phyloP scores from a whole-genome alignment of 768 basidiomycete genomes.

The Imleria badia region DNA sequence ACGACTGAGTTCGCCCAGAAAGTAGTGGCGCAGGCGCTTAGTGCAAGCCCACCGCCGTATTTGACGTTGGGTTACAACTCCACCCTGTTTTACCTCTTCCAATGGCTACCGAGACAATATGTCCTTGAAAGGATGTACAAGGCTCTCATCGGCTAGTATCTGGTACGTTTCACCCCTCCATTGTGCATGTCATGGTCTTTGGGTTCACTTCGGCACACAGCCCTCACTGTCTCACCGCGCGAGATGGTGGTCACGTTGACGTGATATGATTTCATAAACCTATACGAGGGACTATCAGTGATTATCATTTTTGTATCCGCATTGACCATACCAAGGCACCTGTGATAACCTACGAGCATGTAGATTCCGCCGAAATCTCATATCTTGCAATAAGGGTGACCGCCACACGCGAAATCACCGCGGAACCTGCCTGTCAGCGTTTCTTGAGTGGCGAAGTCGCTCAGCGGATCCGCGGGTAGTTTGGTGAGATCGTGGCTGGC shows the following conservation, averaged over 20 bases:
- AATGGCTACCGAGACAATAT: constrained; percentile 28
- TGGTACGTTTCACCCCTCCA: neutral
- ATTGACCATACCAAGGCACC: neutral
- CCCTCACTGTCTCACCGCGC: neutral
- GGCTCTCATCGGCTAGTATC: constrained; percentile 15
- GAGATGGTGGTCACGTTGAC: too few relatives aligned
- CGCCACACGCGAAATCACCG: too few relatives aligned
- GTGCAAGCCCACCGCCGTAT: constrained; percentile 49
- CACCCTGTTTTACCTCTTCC: constrained; percentile 11
- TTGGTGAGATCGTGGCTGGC: neutral
- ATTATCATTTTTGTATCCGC: neutral
- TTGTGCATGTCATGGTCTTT: neutral
- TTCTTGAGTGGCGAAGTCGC: neutral
- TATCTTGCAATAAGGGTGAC: neutral
- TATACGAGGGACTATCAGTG: neutral
- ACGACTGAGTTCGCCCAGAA: constrained; percentile 49
- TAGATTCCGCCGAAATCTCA: neutral
- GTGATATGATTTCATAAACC: too few relatives aligned
- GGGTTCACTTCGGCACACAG: neutral
- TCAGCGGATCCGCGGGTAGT: neutral
- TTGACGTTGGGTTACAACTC: constrained; percentile 48
- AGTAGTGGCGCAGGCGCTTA: constrained; percentile 52
- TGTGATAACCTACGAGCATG: neutral
- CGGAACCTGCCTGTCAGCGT: neutral
- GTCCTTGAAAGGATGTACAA: constrained; percentile 18